Conservation (phyloP, 2,329 filamentous ascomycete species). For the Magnaporthiopsis incrustans region DNA sequence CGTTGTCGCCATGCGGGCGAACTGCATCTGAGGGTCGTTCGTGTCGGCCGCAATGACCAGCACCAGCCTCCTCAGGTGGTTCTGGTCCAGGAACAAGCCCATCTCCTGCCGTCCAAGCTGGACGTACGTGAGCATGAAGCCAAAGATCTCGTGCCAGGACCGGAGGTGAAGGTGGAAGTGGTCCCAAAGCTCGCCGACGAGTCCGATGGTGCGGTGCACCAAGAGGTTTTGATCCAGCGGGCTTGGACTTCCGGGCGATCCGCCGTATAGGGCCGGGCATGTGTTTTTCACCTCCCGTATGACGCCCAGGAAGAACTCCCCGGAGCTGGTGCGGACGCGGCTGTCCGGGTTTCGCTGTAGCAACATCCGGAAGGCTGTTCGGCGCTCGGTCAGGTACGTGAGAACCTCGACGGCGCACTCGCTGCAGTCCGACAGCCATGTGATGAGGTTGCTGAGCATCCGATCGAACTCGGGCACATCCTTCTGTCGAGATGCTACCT, state of each 20-base stretch:
- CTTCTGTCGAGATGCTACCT: constrained; percentile 64
- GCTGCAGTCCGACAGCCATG: constrained; percentile 40
- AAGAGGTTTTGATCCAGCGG: constrained; percentile 22
- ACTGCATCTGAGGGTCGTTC: constrained; percentile 42
- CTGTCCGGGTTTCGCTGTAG: constrained; percentile 53
- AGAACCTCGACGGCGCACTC: constrained; percentile 52
- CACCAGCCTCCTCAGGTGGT: constrained; percentile 51
- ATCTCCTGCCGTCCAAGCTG: constrained; percentile 52
- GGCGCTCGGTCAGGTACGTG: constrained; percentile 50
- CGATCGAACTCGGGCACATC: constrained; percentile 55
- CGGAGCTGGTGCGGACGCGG: constrained; percentile 44
- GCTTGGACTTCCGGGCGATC: constrained; percentile 10
- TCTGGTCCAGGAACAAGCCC: constrained; percentile 48
- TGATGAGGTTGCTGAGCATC: constrained; percentile 34
- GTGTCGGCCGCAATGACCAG: constrained; percentile 55
- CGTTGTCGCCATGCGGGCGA: constrained; percentile 43
- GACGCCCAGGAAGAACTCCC: constrained; percentile 42
- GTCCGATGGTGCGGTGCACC: constrained; percentile 29
- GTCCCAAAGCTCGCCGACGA: constrained; percentile 41
- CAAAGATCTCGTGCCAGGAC: constrained; percentile 72
- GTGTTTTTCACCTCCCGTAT: constrained; percentile 43
- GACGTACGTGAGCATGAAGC: constrained; percentile 59
- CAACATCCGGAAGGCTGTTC: constrained; percentile 53
- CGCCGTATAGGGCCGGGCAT: constrained; percentile 39
- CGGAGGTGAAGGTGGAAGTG: constrained; percentile 53